Percentiles rank a stretch among this genome's conserved stretches.
These are phyloP conservation scores for Dichotomopilus funicola DNA, from an alignment of 2,329 filamentous ascomycete genomes.

Conservation along the genomic window DNA sequence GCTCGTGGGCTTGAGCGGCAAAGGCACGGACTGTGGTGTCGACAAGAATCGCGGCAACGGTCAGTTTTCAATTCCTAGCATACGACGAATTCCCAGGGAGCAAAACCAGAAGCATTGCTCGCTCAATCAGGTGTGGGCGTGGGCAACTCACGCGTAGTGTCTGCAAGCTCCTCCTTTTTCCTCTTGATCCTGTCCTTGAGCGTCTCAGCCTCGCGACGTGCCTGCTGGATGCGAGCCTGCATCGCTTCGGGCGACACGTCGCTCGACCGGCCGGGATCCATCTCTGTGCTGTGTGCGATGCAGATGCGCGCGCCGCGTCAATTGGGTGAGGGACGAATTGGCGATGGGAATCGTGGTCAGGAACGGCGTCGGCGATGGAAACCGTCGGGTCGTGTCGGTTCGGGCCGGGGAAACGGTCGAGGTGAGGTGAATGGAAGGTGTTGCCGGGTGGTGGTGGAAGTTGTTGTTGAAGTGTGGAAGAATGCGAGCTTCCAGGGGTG, in stretches of 20 bases:
- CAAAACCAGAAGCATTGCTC: constrained; percentile 24
- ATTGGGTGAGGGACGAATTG: constrained; percentile 12
- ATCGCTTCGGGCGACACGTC: constrained; percentile 70
- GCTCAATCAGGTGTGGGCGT: background rate
- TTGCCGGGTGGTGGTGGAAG: constrained; percentile 15
- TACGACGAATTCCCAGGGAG: background rate
- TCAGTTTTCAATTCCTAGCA: constrained; percentile 14
- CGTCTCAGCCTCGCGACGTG: constrained; percentile 93
- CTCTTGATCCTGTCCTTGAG: constrained; percentile 98
- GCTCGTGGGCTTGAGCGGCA: constrained; percentile 84
- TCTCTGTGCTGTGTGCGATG: constrained; percentile 29
- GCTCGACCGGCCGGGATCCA: constrained; percentile 50
- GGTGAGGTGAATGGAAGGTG: background rate
- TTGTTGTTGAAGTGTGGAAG: constrained; percentile 19
- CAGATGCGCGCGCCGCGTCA: constrained; percentile 12
- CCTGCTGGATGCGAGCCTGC: constrained; percentile 87
- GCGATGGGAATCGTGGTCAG: constrained; percentile 7
- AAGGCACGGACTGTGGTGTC: constrained; percentile 71
- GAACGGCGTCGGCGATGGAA: constrained; percentile 16
- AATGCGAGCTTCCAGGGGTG: constrained; percentile 28
- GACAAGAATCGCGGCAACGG: constrained; percentile 5
- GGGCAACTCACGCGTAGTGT: constrained; percentile 77
- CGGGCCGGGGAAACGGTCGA: too few relatives aligned
- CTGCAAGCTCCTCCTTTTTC: constrained; percentile 99
- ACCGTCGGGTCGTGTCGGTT: constrained; percentile 1